phyloP scores from a whole-genome alignment of 1,284 basidiomycete genomes.

The Dichomitus squalens region DNA sequence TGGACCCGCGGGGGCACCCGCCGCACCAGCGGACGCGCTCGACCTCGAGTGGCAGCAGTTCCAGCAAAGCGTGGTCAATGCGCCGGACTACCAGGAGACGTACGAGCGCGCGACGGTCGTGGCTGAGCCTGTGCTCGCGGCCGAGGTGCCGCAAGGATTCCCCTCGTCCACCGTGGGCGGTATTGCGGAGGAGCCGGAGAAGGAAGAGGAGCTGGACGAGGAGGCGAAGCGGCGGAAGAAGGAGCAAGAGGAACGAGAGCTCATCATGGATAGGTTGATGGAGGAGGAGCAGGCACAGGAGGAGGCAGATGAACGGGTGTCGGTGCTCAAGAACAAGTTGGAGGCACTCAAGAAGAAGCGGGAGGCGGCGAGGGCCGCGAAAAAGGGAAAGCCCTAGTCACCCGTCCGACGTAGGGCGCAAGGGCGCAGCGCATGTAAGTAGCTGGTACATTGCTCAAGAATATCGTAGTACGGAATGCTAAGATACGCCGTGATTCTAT shows the following conservation, averaged over 20 bases:
- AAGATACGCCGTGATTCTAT: background rate
- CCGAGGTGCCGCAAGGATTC: constrained; percentile 54
- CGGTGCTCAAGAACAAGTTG: constrained; percentile 61
- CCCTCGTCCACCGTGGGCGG: constrained; percentile 38
- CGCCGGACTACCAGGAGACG: constrained; percentile 42
- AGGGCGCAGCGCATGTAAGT: background rate
- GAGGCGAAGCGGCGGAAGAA: constrained; percentile 47
- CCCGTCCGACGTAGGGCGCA: constrained; percentile 3
- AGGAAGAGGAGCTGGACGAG: constrained; percentile 43
- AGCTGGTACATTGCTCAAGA: background rate
- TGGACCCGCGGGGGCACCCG: constrained; percentile 24
- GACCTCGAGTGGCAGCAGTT: constrained; percentile 74
- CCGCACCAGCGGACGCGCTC: constrained; percentile 39
- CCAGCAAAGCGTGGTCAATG: constrained; percentile 58
- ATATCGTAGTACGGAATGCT: background rate
- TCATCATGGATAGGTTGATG: constrained; percentile 80
- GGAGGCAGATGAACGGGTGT: constrained; percentile 78
- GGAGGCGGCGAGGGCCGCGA: constrained; percentile 40
- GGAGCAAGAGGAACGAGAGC: constrained; percentile 72
- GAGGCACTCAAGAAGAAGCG: constrained; percentile 63
- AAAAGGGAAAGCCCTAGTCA: constrained; percentile 19
- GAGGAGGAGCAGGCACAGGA: constrained; percentile 84
- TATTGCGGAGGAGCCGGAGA: constrained; percentile 28
- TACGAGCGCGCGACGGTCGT: constrained; percentile 72
- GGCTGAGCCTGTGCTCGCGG: constrained; percentile 64